A percentile compares a stretch with the other conserved stretches of the same genome.
Conservation (phyloP, 768 basidiomycete genomes). For the Suillus luteus region DNA sequence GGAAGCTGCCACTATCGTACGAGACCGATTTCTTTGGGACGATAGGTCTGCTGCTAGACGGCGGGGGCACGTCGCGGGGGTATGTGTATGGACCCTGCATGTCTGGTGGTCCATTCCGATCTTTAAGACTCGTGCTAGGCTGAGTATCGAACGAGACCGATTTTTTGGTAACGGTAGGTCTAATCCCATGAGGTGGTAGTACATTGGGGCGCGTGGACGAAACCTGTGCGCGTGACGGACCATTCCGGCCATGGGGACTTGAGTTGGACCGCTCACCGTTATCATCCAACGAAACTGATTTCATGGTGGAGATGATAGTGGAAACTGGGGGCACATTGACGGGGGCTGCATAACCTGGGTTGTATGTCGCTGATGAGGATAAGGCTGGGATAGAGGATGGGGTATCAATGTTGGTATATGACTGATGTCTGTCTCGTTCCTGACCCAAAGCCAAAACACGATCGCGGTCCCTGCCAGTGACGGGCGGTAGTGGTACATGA, state of each 20-base stretch:
- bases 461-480: slow-evolving; percentile 25
- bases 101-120: neutral
- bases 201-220: neutral
- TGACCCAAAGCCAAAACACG: slow-evolving; percentile 27
- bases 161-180: neutral
- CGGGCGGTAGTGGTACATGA: slow-evolving; percentile 42
- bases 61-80: slow-evolving; percentile 12
- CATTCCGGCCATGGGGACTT: slow-evolving; percentile 20
- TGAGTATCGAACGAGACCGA: neutral
- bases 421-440: slow-evolving; percentile 18
- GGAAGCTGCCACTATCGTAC: slow-evolving; percentile 23
- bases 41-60: slow-evolving; percentile 34
- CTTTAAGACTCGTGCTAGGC: neutral
- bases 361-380: slow-evolving; percentile 13
- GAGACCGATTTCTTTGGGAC: slow-evolving; percentile 26
- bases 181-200: neutral
- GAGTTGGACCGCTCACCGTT: slow-evolving; percentile 25
- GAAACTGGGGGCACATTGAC: neutral
- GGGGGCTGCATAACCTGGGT: neutral
- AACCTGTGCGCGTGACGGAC: slow-evolving; percentile 20
- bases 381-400: slow-evolving; percentile 13
- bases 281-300: slow-evolving; percentile 27
- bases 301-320: slow-evolving; percentile 25
- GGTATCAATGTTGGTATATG: neutral
- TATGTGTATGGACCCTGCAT: neutral